phyloP scores from a whole-genome alignment of 2,329 filamentous ascomycete species.

The Paecilomyces sp. region DNA sequence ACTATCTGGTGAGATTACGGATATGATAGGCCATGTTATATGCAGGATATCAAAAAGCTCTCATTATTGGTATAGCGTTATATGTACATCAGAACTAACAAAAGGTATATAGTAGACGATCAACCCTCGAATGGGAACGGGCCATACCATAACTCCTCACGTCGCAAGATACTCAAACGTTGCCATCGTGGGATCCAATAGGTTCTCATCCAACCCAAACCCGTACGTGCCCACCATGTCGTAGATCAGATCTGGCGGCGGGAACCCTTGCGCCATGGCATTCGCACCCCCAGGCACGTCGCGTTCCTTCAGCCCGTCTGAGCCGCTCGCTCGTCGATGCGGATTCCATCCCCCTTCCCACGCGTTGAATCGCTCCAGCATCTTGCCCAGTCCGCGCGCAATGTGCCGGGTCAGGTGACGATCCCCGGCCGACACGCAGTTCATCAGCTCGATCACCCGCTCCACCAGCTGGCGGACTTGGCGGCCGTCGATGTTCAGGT shows the following conservation, averaged over 20 bases:
- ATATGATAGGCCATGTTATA: too few relatives aligned
- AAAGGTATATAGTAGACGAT: neutral
- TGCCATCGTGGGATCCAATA: conserved; percentile 35
- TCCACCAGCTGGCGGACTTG: conserved; percentile 32
- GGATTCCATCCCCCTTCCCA: conserved; percentile 29
- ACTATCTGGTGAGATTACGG: too few relatives aligned
- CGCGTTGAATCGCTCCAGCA: conserved; percentile 34
- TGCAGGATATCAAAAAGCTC: too few relatives aligned
- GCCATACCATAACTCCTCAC: conserved; percentile 5
- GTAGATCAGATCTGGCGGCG: conserved; percentile 34
- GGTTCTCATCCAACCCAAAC: conserved; percentile 34
- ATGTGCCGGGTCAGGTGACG: conserved; percentile 36
- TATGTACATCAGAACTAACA: neutral
- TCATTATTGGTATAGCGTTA: neutral
- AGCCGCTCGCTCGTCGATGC: neutral
- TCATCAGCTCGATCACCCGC: conserved; percentile 33
- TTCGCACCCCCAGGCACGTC: conserved; percentile 34
- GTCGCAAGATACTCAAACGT: conserved; percentile 33
- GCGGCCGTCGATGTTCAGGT: conserved; percentile 31
- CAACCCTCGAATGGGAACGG: neutral
- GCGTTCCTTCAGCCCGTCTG: conserved; percentile 4
- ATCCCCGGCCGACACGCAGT: conserved; percentile 34
- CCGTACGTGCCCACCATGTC: conserved; percentile 39
- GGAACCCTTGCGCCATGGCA: conserved; percentile 34
- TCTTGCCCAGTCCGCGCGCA: conserved; percentile 33